Evolutionary conservation across 192 early-diverging fungal genomes (phyloP), one percentile per base, ranked within the genome.

Genomic region (Umbelopsis ramanniana): DNA sequence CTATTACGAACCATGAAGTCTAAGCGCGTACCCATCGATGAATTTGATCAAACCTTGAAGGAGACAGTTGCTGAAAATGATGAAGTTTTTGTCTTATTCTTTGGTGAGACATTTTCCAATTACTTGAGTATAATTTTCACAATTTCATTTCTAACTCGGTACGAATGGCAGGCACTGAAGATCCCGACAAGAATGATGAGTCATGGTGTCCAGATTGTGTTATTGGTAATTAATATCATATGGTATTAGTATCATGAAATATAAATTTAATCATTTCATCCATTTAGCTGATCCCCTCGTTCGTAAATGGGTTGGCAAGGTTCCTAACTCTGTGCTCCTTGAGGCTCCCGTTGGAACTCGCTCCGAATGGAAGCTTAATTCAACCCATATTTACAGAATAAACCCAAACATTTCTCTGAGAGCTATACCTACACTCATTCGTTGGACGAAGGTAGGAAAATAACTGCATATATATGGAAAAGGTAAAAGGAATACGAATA

Each of bases 181-280:
- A 74, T 19, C 50, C 74, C 12, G 68, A 57, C 19, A 63, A 63
- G 29, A 83, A 82, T 7, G 71, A 78, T 26, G 66, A 83, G 50
- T 83, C 79, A n/a, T 85, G 84, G 84, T 85, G 84, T 52, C 82
- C 84, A 19, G 84, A 85, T 66, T 85, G 84, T 72, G 81, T 83
- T 19, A 79, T 78, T 73, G 82, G 77, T 79, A 69, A 15, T 23
- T 73, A 29, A 9, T 14, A 68, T 43, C 11, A 23, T 23, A 48
- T 19, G 2, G 26, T 40, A 4, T 46, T 11, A 29, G 2, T n/a
- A 1, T 19, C 17, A 17, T n/a, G 10, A 11, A 68, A 23, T 19
- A 22, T 47, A 14, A 11, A 33, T 21, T 52, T 17, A 35, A 14
- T n/a, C 35, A 46, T 0, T 3, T 17, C 45, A 23, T 43, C 40